Conservation (phyloP, 371 early-diverging fungal species). For the Mortierella sp. region DNA sequence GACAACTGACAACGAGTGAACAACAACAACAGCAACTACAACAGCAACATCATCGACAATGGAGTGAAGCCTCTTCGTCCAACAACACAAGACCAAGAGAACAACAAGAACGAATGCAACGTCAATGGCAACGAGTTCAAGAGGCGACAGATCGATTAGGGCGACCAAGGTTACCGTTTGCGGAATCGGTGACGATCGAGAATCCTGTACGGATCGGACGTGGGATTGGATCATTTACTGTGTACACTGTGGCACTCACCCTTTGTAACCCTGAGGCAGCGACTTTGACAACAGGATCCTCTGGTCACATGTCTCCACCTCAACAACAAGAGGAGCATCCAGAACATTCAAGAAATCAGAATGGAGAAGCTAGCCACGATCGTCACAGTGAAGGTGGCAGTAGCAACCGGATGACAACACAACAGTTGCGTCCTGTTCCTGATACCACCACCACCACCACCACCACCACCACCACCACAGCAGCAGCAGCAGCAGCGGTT, state of each 20-base stretch:
- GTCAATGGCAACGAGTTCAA: conserved; percentile 5
- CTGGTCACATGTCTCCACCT: too few species aligned
- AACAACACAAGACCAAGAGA: not conserved
- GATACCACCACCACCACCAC: not conserved
- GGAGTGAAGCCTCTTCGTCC: not conserved
- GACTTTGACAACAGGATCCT: not conserved
- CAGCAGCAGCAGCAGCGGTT: too few species aligned
- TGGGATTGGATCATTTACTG: conserved; percentile 41
- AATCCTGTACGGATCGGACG: conserved; percentile 43
- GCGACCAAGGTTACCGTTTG: conserved; percentile 40
- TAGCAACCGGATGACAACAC: too few species aligned
- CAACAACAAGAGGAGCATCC: too few species aligned
- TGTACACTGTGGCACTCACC: conserved; percentile 31
- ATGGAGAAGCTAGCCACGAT: too few species aligned
- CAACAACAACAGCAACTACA: too few species aligned
- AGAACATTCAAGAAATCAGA: too few species aligned
- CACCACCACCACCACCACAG: too few species aligned
- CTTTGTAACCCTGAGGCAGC: conserved; percentile 25
- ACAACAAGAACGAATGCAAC: too few species aligned
- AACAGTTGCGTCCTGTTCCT: not conserved
- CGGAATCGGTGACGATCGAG: conserved; percentile 35
- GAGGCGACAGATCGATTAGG: conserved; percentile 4
- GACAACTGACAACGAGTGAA: not conserved
- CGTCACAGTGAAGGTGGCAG: too few species aligned
- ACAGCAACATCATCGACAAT: conserved; percentile 12